Percentiles rank a stretch among this genome's conserved stretches.
Evolutionary conservation across 192 early-diverging fungal species (phyloP).

Genomic region (Bifiguratus adelaidae): DNA sequence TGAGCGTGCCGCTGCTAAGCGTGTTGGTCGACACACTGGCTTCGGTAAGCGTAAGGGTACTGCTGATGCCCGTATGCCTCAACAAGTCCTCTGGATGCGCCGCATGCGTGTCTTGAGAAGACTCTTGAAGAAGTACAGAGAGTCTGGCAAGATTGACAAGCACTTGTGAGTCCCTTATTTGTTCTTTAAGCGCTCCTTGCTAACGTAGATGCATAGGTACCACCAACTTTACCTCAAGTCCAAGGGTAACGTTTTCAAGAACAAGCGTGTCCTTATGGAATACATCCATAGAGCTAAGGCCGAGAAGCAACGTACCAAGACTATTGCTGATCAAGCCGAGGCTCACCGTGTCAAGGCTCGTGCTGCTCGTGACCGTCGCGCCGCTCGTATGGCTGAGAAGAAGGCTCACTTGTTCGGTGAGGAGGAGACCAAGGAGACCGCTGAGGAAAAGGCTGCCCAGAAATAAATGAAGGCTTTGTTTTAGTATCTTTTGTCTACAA

Average conservation of each 20-base stretch:
- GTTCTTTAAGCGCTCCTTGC: too few species aligned
- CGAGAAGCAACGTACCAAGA: slow-evolving; percentile 88
- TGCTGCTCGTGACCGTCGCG: slow-evolving; percentile 90
- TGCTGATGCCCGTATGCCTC: slow-evolving; percentile 96
- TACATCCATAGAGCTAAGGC: slow-evolving; percentile 99
- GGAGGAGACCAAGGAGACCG: not conserved
- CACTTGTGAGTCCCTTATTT: slow-evolving; percentile 69
- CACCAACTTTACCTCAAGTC: slow-evolving; percentile 94
- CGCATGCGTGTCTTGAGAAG: slow-evolving; percentile 93
- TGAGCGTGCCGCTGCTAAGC: slow-evolving; percentile 87
- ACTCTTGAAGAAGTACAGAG: slow-evolving; percentile 94
- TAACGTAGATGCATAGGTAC: slow-evolving; percentile 50
- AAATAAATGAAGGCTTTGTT: too few species aligned
- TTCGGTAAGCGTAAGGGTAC: slow-evolving; percentile 92
- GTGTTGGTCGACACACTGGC: slow-evolving; percentile 93
- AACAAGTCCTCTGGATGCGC: slow-evolving; percentile 93
- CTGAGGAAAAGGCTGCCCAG: slow-evolving; percentile 2
- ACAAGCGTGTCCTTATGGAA: slow-evolving; percentile 99
- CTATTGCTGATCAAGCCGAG: slow-evolving; percentile 93
- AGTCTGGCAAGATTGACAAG: slow-evolving; percentile 94
- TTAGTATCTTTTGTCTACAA: too few species aligned
- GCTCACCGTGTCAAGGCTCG: slow-evolving; percentile 94
- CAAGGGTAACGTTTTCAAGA: slow-evolving; percentile 99
- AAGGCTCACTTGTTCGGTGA: slow-evolving; percentile 61
- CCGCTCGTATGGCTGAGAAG: slow-evolving; percentile 80